Evolutionary conservation across 75 land plant species (phyloP), one percentile per base, ranked within the genome.

Genomic region (Azolla pinnata): DNA sequence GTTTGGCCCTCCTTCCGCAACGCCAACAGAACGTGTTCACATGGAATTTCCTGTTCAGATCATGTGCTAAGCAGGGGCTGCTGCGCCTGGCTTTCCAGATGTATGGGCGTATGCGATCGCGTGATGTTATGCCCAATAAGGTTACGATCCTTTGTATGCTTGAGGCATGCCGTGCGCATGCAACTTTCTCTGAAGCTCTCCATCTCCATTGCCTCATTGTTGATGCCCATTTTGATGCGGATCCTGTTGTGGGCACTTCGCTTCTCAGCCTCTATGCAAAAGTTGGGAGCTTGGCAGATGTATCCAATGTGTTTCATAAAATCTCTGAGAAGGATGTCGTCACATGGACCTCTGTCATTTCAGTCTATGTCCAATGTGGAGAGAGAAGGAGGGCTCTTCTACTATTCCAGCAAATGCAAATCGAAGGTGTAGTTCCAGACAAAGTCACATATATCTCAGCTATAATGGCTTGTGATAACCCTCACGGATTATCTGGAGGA

Each of bases 351-450:
- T 62, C 79, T 16, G 69, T 80, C 67, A 77, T 85, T n/a, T 62
- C 66, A 32, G 89, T 80, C 1, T 86, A 83, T 72, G 73, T 90
- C n/a, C 60, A 80, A 16, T 79, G 83, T 61, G 90, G 83, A 26
- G 61, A 46, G 29, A 81, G 70, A 31, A 44, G 61, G 38, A 76
- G 75, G 54, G 84, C 91, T 19, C 42, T 83, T 18, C 54, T 62
- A 31, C 31, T 68, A 33, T 83, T 81, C 60, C 63, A 76, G 28
- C 31, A 61, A 31, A 87, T 87, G 91, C 65, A 67, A 57, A 21
- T 38, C 12, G 63, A 27, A 57, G 67, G 62, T 17, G 40, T 56
- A n/a, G 53, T 56, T 19, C 67, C 67, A 34, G 45, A 65, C n/a
- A 33, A 0, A 26, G 67, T 65, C 9, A 38, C 67, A 9, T 40